Evolutionary conservation across 257 asterid genomes (phyloP), one percentile per base, ranked within the genome.

Genomic region (Solanum neorickii): DNA sequence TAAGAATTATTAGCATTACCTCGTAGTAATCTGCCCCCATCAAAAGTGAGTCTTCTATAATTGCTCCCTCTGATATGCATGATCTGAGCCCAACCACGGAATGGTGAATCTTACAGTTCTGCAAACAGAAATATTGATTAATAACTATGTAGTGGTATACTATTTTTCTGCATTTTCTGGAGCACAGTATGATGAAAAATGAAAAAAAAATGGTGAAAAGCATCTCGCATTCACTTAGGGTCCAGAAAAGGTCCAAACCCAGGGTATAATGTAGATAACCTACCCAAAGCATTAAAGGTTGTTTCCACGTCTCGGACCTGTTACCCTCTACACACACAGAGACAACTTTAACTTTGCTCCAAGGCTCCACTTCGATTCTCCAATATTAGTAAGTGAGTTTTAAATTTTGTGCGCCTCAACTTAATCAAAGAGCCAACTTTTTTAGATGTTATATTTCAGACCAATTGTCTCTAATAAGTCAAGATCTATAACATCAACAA

Each of bases 11-110:
- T 77, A 88, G 80, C 41, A 72, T 90, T 94, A 96, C 99, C 98
- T 96, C 99, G 21, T 96, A 96, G 89, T 96, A 96, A 90, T 96
- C 99, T 60, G 98, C 98, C 69, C 98, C 98, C 98, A 96, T 96
- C 91, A 96, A 88, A 90, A 96, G 89, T 21, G 98, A 44, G 86
- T 96, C 99, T 91, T 96, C 99, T 86, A 96, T 94, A 87, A 95
- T 87, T 87, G 99, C 99, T 70, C 99, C 99, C 87, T 93, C 98
- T 49, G 99, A 94, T 87, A 96, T 94, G 92, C 99, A 96, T n/a
- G 99, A 96, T 87, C 99, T 91, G 33, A 96, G 97, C 86, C 99
- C 99, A 88, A 96, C 95, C 86, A 96, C 99, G 27, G 99, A 96
- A 86, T 96, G 98, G 89, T 95, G 97, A 92, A 96, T 96, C 90